These are phyloP conservation scores for Spirogloea muscicola DNA, from an alignment of 139 green algal species.

Conservation along the genomic window DNA sequence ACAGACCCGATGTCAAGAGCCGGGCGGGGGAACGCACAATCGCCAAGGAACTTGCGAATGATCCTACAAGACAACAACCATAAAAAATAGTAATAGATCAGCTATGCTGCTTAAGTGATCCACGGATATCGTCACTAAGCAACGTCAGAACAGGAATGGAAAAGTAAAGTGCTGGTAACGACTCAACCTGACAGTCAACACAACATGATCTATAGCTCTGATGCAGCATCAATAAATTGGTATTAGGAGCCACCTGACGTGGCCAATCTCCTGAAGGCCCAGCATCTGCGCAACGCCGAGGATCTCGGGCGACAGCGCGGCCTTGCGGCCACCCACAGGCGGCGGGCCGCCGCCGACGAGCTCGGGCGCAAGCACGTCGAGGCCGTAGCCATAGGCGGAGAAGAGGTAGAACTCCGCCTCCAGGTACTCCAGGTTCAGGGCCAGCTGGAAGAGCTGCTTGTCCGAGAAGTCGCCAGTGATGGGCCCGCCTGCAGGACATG, in stretches of 20 bases:
- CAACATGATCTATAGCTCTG: too few relatives aligned
- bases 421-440: slow-evolving; percentile 10
- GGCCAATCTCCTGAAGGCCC: slow-evolving; percentile 4
- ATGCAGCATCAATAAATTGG: too few relatives aligned
- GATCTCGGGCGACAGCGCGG: not conserved
- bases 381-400: slow-evolving; percentile 6
- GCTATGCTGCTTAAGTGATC: too few relatives aligned
- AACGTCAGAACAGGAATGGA: too few relatives aligned
- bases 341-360: not conserved
- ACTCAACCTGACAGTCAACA: too few relatives aligned
- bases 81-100: too few relatives aligned
- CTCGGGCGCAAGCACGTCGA: not conserved
- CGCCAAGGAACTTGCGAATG: slow-evolving; percentile 10
- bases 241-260: slow-evolving; percentile 22
- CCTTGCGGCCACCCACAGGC: slow-evolving; percentile 2
- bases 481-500: too few relatives aligned
- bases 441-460: too few relatives aligned
- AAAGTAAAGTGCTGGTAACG: too few relatives aligned
- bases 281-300: not conserved
- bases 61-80: not conserved
- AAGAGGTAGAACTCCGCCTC: slow-evolving; percentile 18
- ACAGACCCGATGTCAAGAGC: not conserved
- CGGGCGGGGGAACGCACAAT: not conserved
- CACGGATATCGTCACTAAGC: too few relatives aligned
- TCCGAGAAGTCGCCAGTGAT: too few relatives aligned